Conservation (phyloP, 164 flowering plant species). For the Magnolia sinica region DNA sequence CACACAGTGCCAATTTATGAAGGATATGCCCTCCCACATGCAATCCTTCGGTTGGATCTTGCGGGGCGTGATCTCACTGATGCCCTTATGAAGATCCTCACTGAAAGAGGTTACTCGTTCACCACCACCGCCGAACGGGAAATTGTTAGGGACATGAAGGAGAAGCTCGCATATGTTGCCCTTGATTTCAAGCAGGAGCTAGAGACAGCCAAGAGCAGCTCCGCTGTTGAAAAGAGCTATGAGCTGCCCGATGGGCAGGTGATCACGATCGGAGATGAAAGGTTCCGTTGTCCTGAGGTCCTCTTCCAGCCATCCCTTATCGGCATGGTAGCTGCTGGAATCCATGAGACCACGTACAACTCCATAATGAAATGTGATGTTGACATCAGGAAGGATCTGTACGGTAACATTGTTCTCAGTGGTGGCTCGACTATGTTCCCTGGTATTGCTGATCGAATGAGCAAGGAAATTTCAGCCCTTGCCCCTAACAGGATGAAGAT, state of each 20-base stretch:
- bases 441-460: slow-evolving; percentile 82
- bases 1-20: slow-evolving; percentile 73
- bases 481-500: slow-evolving; percentile 90
- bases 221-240: slow-evolving; percentile 66
- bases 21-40: slow-evolving; percentile 77
- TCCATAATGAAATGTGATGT: slow-evolving; percentile 88
- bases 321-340: slow-evolving; percentile 80
- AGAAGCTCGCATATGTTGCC: slow-evolving; percentile 63
- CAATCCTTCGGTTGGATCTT: slow-evolving; percentile 70
- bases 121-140: slow-evolving; percentile 75
- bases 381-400: slow-evolving; percentile 74
- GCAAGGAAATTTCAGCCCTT: slow-evolving; percentile 79
- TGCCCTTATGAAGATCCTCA: slow-evolving; percentile 60
- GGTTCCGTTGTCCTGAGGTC: slow-evolving; percentile 85
- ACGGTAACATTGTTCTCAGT: slow-evolving; percentile 77
- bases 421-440: slow-evolving; percentile 91
- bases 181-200: slow-evolving; percentile 68
- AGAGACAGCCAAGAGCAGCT: slow-evolving; percentile 60
- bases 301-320: slow-evolving; percentile 81
- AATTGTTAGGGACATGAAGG: slow-evolving; percentile 77
- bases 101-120: slow-evolving; percentile 69
- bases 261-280: slow-evolving; percentile 81
- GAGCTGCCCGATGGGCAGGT: slow-evolving; percentile 80
- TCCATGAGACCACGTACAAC: slow-evolving; percentile 75
- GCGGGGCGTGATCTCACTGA: slow-evolving; percentile 75